Conservation (phyloP, 2,329 filamentous ascomycete species). For the Leptodontidium sp. region DNA sequence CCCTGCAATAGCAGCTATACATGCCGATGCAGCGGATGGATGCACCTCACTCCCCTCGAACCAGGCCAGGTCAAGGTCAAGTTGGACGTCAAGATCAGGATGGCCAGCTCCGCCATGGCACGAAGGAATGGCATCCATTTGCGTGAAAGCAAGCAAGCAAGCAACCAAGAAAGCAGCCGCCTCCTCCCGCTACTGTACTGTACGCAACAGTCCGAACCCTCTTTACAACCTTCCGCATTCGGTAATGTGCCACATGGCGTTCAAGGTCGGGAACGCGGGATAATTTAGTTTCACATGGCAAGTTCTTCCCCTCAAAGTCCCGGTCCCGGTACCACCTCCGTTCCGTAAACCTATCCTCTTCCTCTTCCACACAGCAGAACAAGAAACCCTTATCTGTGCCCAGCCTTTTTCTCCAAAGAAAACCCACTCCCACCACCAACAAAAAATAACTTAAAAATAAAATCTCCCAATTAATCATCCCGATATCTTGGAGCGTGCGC, state of each 20-base stretch:
- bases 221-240: slow-evolving; percentile 10
- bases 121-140: no score
- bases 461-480: background rate
- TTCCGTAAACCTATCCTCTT: no score
- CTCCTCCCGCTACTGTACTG: background rate
- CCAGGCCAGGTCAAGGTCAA: background rate
- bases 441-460: no score
- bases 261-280: background rate
- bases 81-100: no score
- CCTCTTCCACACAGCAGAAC: background rate
- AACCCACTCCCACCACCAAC: background rate
- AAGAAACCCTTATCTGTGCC: slow-evolving; percentile 6
- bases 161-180: background rate
- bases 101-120: slow-evolving; percentile 1
- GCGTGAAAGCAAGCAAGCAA: background rate
- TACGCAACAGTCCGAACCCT: no score
- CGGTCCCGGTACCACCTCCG: no score
- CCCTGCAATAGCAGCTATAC: background rate
- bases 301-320: background rate
- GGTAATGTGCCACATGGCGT: slow-evolving; percentile 11
- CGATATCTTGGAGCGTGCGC: slow-evolving; percentile 1
- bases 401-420: background rate
- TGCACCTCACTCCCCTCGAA: background rate
- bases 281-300: background rate
- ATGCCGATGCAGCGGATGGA: background rate